Conservation (phyloP, 192 early-diverging fungal species). For the Lunasporangiospora selenospora region DNA sequence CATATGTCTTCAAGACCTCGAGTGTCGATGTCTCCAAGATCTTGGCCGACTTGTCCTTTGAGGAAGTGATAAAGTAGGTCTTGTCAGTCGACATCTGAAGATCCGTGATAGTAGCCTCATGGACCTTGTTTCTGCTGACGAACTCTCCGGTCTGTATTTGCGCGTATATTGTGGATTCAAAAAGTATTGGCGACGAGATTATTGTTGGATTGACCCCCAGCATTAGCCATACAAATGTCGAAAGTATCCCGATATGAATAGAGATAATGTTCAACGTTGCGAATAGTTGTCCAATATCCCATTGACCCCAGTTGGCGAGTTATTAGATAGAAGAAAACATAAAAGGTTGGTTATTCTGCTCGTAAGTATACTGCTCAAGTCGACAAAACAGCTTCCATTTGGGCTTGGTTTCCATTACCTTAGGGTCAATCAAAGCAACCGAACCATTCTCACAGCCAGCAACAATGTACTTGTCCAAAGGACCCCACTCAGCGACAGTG, state of each 20-base stretch:
- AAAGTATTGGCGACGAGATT: no score
- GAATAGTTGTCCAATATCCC: no score
- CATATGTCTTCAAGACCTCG: slow-evolving; percentile 82
- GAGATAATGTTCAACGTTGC: no score
- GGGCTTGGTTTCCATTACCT: slow-evolving; percentile 55
- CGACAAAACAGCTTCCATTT: no score
- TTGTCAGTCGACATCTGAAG: slow-evolving; percentile 91
- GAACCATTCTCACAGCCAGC: slow-evolving; percentile 94
- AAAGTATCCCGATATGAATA: no score
- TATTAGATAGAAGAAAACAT: no score
- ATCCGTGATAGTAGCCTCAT: slow-evolving; percentile 83
- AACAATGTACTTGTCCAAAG: slow-evolving; percentile 92
- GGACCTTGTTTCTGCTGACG: slow-evolving; percentile 68
- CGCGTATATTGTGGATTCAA: no score
- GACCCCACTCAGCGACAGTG: slow-evolving; percentile 92
- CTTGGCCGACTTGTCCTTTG: slow-evolving; percentile 92
- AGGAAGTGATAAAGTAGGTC: slow-evolving; percentile 94
- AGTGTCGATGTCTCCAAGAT: slow-evolving; percentile 90
- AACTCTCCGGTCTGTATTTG: slow-evolving; percentile 69
- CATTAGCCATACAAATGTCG: no score
- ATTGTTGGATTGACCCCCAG: no score
- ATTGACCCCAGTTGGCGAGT: no score
- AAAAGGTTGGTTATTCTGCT: no score
- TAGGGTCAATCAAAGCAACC: slow-evolving; percentile 88
- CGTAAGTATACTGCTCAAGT: no score